Percentiles rank a stretch among this genome's conserved stretches.
Evolutionary conservation across 2,329 filamentous ascomycete genomes (phyloP).

Genomic region (Xylaria sp.): DNA sequence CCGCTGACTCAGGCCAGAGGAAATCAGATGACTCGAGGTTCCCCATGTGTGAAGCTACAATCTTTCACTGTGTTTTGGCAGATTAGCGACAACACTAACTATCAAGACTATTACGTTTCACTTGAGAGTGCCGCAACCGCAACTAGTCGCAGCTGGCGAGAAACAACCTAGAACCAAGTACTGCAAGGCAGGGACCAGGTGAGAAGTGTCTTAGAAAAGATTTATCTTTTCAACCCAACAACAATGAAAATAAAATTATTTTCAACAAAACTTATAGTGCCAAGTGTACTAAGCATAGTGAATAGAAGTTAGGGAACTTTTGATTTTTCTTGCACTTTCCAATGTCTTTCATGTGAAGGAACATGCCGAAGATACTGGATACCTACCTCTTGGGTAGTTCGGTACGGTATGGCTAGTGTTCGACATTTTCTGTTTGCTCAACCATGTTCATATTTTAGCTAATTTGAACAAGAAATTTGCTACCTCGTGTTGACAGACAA

Average conservation of each 20-base stretch:
- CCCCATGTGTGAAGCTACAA: slow-evolving; percentile 2
- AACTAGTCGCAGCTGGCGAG: not conserved
- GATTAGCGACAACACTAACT: not conserved
- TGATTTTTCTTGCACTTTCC: not conserved
- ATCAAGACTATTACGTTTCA: not conserved
- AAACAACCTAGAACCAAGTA: not conserved
- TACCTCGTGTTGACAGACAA: not conserved
- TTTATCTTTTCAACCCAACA: not conserved
- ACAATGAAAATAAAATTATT: not conserved
- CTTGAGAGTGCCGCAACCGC: not conserved
- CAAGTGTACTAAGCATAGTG: not conserved
- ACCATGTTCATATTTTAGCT: not conserved
- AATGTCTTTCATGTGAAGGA: not conserved
- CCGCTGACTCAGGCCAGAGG: slow-evolving; percentile 17
- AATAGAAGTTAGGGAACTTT: not conserved
- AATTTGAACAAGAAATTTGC: not conserved
- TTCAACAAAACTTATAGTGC: not conserved
- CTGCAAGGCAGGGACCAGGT: not conserved
- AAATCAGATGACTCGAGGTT: slow-evolving; percentile 18
- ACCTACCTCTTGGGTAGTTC: too few relatives aligned
- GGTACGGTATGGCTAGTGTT: not conserved
- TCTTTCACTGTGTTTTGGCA: not conserved
- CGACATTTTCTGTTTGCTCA: not conserved
- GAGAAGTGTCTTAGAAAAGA: not conserved
- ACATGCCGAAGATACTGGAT: not conserved